These are phyloP conservation scores for Glycyrrhiza uralensis DNA, from an alignment of 306 rosid genomes.

Conservation along the genomic window DNA sequence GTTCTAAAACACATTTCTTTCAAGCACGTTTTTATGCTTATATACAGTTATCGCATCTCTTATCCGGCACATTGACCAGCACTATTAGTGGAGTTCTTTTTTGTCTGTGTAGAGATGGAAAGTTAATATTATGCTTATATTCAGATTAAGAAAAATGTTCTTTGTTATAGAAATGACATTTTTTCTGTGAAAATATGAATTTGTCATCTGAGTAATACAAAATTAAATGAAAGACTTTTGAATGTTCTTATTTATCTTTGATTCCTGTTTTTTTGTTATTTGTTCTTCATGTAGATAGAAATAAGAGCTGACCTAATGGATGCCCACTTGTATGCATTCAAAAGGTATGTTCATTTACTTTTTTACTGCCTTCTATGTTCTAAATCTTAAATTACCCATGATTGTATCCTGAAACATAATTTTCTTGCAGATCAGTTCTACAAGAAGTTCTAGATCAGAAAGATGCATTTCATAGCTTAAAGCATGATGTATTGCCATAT, in stretches of 20 bases:
- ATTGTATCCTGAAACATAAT: slow-evolving; percentile 16
- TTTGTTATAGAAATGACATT: not conserved
- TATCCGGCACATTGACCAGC: not conserved
- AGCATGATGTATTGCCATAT: slow-evolving; percentile 86
- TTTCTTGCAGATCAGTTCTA: slow-evolving; percentile 70
- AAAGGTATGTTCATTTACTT: slow-evolving; percentile 53
- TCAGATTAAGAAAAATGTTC: not conserved
- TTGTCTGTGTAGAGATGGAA: slow-evolving; percentile 12
- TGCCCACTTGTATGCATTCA: slow-evolving; percentile 91
- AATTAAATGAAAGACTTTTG: slow-evolving; percentile 3
- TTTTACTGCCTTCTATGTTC: not conserved
- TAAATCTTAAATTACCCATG: slow-evolving; percentile 2
- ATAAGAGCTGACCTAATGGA: slow-evolving; percentile 96
- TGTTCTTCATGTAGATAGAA: slow-evolving; percentile 68
- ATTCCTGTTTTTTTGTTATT: not conserved
- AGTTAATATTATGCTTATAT: not conserved
- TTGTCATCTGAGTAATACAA: not conserved
- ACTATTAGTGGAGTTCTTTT: slow-evolving; percentile 11
- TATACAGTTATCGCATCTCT: not conserved
- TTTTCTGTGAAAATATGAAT: slow-evolving; percentile 14
- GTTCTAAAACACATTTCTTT: slow-evolving; percentile 16
- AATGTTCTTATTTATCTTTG: not conserved
- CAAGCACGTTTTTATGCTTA: not conserved
- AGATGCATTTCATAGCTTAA: slow-evolving; percentile 70
- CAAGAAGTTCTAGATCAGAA: slow-evolving; percentile 78